A percentile compares a stretch with the other conserved stretches of the same genome.
phyloP scores from a whole-genome alignment of 768 basidiomycete genomes.

The Baorangia bicolor region DNA sequence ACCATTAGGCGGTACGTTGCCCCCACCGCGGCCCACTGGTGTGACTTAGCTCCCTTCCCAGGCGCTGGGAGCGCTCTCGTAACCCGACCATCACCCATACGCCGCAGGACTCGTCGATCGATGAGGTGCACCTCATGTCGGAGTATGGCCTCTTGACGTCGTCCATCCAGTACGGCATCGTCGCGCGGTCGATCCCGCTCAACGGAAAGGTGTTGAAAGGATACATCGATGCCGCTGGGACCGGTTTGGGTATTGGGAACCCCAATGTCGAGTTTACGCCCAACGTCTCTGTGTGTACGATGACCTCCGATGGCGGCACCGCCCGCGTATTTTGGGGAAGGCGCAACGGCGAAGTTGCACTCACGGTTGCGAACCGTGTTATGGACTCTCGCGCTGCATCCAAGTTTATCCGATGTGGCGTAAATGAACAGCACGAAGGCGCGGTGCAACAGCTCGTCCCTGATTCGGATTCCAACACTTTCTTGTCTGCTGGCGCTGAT shows the following conservation, averaged over 20 bases:
- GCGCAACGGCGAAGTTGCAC: conserved; percentile 61
- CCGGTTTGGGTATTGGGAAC: conserved; percentile 62
- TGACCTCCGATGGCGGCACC: conserved; percentile 62
- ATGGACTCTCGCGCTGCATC: conserved; percentile 55
- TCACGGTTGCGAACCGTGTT: conserved; percentile 54
- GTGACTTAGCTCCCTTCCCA: conserved; percentile 30
- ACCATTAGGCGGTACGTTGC: conserved; percentile 49
- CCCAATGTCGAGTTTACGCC: conserved; percentile 75
- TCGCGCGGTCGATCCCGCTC: conserved; percentile 70
- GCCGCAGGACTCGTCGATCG: conserved; percentile 59
- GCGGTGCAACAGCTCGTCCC: conserved; percentile 56
- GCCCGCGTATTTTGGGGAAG: conserved; percentile 76
- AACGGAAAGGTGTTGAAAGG: conserved; percentile 70
- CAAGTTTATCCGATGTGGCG: conserved; percentile 46
- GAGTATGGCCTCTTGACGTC: conserved; percentile 55
- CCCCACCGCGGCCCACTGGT: not conserved
- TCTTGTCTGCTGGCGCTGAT: conserved; percentile 59
- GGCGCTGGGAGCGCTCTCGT: conserved; percentile 69
- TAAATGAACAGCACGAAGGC: conserved; percentile 65
- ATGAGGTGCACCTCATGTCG: conserved; percentile 60
- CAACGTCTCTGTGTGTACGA: conserved; percentile 56
- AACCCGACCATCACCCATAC: conserved; percentile 59
- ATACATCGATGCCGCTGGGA: conserved; percentile 62
- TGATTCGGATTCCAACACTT: conserved; percentile 36
- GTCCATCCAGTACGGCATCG: conserved; percentile 66